Evolutionary conservation across 2,329 filamentous ascomycete genomes (phyloP).

Genomic region (Venturia oleaginea): DNA sequence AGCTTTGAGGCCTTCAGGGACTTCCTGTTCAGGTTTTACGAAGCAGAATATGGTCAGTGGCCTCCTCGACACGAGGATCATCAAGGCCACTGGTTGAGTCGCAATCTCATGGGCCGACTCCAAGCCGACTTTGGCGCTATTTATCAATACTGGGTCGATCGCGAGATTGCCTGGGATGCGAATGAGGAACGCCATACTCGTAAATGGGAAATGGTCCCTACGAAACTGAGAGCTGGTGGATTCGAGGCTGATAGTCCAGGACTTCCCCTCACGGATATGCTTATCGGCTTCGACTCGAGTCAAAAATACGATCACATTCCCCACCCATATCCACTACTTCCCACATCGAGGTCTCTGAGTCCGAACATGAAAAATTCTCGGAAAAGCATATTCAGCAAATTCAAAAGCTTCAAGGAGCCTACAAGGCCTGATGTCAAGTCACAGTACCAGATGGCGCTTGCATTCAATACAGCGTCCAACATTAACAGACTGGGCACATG

Average conservation of each 20-base stretch:
- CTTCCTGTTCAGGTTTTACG: constrained; percentile 53
- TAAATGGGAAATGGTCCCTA: constrained; percentile 53
- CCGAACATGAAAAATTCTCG: background rate
- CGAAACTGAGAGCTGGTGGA: constrained; percentile 19
- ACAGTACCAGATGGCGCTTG: constrained; percentile 30
- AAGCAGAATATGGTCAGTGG: constrained; percentile 50
- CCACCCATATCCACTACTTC: constrained; percentile 57
- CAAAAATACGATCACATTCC: constrained; percentile 44
- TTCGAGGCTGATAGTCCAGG: constrained; percentile 39
- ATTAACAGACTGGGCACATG: constrained; percentile 29
- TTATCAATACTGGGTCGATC: constrained; percentile 63
- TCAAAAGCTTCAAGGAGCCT: constrained; percentile 27
- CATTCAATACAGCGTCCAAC: constrained; percentile 33
- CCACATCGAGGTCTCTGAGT: constrained; percentile 21
- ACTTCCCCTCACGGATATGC: constrained; percentile 57
- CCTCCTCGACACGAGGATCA: constrained; percentile 37
- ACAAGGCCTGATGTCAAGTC: constrained; percentile 28
- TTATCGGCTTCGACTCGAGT: constrained; percentile 56
- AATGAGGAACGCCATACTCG: constrained; percentile 51
- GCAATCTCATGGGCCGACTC: constrained; percentile 47
- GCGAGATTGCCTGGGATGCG: constrained; percentile 56
- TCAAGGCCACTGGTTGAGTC: constrained; percentile 46
- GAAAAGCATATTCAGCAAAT: constrained; percentile 15
- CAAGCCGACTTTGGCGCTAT: constrained; percentile 59
- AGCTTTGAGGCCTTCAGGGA: constrained; percentile 51